These are phyloP conservation scores for Spathaspora gorwiae DNA, from an alignment of 805 yeast genomes.

Conservation along the genomic window DNA sequence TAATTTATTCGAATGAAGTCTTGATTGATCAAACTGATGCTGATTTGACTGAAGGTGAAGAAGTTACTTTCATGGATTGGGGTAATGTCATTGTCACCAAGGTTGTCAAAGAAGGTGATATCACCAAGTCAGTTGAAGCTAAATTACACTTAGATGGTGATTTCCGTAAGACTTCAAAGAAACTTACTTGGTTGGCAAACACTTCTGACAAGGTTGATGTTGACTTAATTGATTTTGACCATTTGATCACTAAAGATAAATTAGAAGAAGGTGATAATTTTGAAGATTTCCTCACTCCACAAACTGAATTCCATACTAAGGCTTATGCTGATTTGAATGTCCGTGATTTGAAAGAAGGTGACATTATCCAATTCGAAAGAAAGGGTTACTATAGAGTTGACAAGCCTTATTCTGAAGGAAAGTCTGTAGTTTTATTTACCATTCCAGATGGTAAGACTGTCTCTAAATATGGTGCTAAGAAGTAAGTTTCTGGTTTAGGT, in stretches of 20 bases:
- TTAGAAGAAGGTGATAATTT: slow-evolving; percentile 91
- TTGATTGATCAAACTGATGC: slow-evolving; percentile 87
- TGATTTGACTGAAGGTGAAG: slow-evolving; percentile 67
- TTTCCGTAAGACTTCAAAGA: slow-evolving; percentile 93
- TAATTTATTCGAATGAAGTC: slow-evolving; percentile 57
- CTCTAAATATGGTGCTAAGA: slow-evolving; percentile 31
- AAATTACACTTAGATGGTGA: slow-evolving; percentile 90
- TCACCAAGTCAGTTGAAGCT: slow-evolving; percentile 64
- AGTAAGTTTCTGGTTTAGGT: slow-evolving; percentile 11
- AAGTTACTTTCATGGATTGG: slow-evolving; percentile 98
- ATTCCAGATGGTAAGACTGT: slow-evolving; percentile 88
- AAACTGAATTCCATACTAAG: slow-evolving; percentile 75
- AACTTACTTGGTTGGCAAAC: slow-evolving; percentile 90
- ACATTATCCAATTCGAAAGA: slow-evolving; percentile 90
- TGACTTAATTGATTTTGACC: slow-evolving; percentile 88
- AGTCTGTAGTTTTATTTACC: slow-evolving; percentile 76
- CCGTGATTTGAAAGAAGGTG: slow-evolving; percentile 73
- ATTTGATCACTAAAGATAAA: slow-evolving; percentile 90
- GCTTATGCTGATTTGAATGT: slow-evolving; percentile 82
- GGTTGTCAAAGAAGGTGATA: slow-evolving; percentile 56
- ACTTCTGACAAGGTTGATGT: slow-evolving; percentile 67
- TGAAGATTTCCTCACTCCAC: slow-evolving; percentile 84
- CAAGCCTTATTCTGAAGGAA: slow-evolving; percentile 47
- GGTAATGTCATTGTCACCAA: slow-evolving; percentile 83
- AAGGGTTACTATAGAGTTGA: slow-evolving; percentile 94